Base-by-base conservation (phyloP, 2,329 filamentous ascomycete species). In the Neofusicoccum umdonicola region DNA sequence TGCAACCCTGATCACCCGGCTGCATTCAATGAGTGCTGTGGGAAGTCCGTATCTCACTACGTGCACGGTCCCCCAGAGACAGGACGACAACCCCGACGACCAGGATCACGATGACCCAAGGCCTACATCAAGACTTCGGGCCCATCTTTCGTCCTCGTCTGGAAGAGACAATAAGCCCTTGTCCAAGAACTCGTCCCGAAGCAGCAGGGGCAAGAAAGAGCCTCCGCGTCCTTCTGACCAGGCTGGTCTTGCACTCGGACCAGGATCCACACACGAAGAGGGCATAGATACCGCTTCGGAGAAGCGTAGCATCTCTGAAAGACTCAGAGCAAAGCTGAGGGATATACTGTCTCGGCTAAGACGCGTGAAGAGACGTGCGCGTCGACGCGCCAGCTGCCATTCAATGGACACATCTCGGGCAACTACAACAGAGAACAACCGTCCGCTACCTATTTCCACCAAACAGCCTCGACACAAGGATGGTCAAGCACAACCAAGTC, bases 1-100 rank as follows among this genome's bases (percentile, higher is more conserved):
- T 17, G 48, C 50, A 27, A n/a, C 48, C 34, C 22, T 66, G 17
- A 15, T 63, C 4, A 42, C 54, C 15, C 41, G 50, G 39, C 41
- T 65, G 31, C 65, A 64, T 44, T 51, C 62, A 12, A 62, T 66
- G 57, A 65, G 62, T 27, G 65, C 65, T 12, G 50, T 66, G 17
- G 65, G 50, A n/a, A 61, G 62, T 27, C 65, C 65, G 13, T 54
- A 61, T 27, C 42, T 65, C 39, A 58, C 54, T 13, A 56, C 51
- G 12, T 56, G 50, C 41, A 50, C 62, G n/a, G 31, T 50, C 42
- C 62, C 31, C 44, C 50, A 64, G 35, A 48, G 35, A 13, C 50
- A 37, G 7, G 50, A 45, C 4, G 42, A 57, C 17, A 17, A 22
- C 17, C 47, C 44, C 12, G 37, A 52, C 12, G 22, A 41, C 12